A percentile compares a stretch with the other conserved stretches of the same genome.
These are phyloP conservation scores for Myxozyma neotropica DNA, from an alignment of 805 yeast genomes.

Conservation along the genomic window DNA sequence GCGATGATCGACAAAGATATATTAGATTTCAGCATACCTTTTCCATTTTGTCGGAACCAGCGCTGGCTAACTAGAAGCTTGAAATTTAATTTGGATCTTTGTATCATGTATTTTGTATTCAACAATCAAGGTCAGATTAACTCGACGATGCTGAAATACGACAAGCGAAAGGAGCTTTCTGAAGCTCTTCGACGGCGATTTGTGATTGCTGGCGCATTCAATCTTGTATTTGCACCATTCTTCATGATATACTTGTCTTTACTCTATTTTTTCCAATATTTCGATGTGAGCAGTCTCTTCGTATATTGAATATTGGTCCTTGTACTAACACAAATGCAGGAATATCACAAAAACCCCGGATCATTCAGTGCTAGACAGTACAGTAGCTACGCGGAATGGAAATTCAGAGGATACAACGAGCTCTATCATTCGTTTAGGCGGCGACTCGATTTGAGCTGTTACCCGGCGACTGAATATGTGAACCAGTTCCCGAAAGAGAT, in stretches of 20 bases:
- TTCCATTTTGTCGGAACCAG: constrained; percentile 50
- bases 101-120: constrained; percentile 84
- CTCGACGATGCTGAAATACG: constrained; percentile 67
- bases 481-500: constrained; percentile 89
- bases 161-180: constrained; percentile 65
- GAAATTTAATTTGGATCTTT: constrained; percentile 91
- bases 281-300: constrained; percentile 60
- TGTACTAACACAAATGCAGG: constrained; percentile 41
- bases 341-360: constrained; percentile 85
- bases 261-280: constrained; percentile 84
- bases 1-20: constrained; percentile 82
- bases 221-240: constrained; percentile 81
- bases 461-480: constrained; percentile 78
- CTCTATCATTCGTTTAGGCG: constrained; percentile 83
- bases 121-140: constrained; percentile 81
- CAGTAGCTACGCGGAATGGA: constrained; percentile 95
- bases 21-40: constrained; percentile 63
- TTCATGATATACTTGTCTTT: constrained; percentile 79
- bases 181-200: constrained; percentile 72
- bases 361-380: constrained; percentile 81
- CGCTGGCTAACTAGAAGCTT: constrained; percentile 73
- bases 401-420: constrained; percentile 90
- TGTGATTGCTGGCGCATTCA: constrained; percentile 82
- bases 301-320: not conserved
- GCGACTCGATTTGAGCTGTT: constrained; percentile 73